These are phyloP conservation scores for Sergeia podlipaevii DNA, from an alignment of 208 protist genomes.

Conservation along the genomic window DNA sequence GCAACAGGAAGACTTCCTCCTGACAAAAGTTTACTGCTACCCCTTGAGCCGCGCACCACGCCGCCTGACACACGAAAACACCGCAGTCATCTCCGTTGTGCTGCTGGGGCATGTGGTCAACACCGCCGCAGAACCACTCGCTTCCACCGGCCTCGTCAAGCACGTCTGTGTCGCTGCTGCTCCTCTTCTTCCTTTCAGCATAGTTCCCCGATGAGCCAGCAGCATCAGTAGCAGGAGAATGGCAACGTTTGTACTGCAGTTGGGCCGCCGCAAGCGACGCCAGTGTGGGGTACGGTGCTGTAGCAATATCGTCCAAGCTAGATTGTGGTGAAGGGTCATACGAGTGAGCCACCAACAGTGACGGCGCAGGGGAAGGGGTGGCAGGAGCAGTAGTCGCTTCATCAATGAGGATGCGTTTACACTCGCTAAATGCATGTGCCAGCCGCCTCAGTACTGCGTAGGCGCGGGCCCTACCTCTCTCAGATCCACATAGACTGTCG, in stretches of 20 bases:
- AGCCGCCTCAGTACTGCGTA: conserved; percentile 29
- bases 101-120: conserved; percentile 56
- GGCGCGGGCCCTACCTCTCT: conserved; percentile 8
- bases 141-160: conserved; percentile 1
- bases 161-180: not conserved
- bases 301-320: no score
- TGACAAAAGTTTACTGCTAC: conserved; percentile 53
- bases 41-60: conserved; percentile 62
- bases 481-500: conserved; percentile 54
- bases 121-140: conserved; percentile 33
- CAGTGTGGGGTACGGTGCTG: no score
- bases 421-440: conserved; percentile 37
- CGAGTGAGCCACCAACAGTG: no score
- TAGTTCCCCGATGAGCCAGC: not conserved
- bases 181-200: not conserved
- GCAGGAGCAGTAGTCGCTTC: no score
- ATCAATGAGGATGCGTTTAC: no score
- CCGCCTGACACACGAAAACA: conserved; percentile 75
- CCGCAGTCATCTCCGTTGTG: conserved; percentile 74
- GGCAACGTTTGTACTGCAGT: no score
- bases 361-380: no score
- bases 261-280: no score
- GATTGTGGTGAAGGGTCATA: no score
- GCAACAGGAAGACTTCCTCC: conserved; percentile 34
- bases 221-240: no score